phyloP scores from a whole-genome alignment of 2,329 filamentous ascomycete species.

The Sarocladium strictum region DNA sequence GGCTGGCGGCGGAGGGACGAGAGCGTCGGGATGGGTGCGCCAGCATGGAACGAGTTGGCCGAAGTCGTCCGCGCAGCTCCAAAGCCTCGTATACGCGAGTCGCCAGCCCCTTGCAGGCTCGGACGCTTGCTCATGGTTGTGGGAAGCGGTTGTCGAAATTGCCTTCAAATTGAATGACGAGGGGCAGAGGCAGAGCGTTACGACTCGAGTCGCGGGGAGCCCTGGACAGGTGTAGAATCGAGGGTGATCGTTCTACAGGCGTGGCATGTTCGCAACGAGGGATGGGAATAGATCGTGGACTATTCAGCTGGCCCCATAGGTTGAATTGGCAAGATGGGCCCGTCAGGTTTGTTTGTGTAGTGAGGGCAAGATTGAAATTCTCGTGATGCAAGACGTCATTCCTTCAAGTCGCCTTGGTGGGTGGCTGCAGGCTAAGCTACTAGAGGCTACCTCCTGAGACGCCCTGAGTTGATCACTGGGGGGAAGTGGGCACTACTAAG shows the following conservation, averaged over 20 bases:
- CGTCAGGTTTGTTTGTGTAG: too few species aligned
- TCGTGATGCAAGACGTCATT: conserved; percentile 6
- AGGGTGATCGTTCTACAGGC: neutral
- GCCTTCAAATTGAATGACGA: neutral
- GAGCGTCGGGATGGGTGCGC: conserved; percentile 39
- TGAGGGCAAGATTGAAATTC: neutral
- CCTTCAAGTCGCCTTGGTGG: neutral
- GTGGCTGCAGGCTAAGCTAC: too few species aligned
- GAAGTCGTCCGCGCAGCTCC: conserved; percentile 17
- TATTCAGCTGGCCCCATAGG: too few species aligned
- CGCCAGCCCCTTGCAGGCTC: neutral
- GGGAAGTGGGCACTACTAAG: too few species aligned
- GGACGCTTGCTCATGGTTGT: conserved; percentile 1
- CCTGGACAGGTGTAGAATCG: neutral
- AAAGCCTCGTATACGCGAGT: neutral
- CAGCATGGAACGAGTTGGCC: conserved; percentile 46
- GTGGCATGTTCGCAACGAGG: neutral
- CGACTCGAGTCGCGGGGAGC: neutral
- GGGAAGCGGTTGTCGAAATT: neutral
- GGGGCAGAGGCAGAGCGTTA: neutral
- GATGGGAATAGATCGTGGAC: neutral
- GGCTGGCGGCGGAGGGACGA: conserved; percentile 31
- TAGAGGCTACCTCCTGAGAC: too few species aligned
- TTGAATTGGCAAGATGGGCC: too few species aligned
- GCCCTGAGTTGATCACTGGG: too few species aligned